Conservation (phyloP, 2,329 filamentous ascomycete genomes). For the Pyricularia sp. region DNA sequence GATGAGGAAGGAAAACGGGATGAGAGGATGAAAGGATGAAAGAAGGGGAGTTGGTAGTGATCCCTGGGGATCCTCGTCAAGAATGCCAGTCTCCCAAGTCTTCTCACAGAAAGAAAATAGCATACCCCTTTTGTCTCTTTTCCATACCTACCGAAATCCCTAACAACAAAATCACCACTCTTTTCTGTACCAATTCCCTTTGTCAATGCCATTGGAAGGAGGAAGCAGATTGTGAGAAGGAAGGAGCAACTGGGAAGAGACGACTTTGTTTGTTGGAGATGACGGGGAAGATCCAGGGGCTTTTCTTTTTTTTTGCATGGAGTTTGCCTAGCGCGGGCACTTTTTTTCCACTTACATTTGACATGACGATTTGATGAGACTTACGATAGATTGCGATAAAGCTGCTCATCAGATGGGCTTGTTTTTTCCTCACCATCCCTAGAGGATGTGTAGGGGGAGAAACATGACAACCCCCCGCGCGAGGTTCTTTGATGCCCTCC, state of each 20-base stretch:
- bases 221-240: slow-evolving; percentile 6
- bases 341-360: slow-evolving; percentile 2
- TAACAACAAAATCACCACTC: background rate
- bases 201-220: background rate
- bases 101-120: background rate
- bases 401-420: background rate
- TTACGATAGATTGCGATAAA: background rate
- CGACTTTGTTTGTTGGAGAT: background rate
- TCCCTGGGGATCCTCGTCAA: background rate
- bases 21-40: background rate
- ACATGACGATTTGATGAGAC: slow-evolving; percentile 7
- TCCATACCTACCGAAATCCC: background rate
- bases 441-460: background rate
- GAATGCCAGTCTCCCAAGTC: background rate
- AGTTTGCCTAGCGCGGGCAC: background rate
- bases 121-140: background rate
- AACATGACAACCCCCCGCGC: background rate
- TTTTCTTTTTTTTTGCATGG: slow-evolving; percentile 12
- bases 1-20: background rate
- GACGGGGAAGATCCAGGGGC: background rate
- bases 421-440: background rate
- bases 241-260: slow-evolving; percentile 11
- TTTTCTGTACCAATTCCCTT: background rate
- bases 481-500: slow-evolving; percentile 11
- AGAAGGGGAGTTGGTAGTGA: background rate